Evolutionary conservation across 495 filamentous ascomycete species (phyloP).

Genomic region (Entonaema liquescens): DNA sequence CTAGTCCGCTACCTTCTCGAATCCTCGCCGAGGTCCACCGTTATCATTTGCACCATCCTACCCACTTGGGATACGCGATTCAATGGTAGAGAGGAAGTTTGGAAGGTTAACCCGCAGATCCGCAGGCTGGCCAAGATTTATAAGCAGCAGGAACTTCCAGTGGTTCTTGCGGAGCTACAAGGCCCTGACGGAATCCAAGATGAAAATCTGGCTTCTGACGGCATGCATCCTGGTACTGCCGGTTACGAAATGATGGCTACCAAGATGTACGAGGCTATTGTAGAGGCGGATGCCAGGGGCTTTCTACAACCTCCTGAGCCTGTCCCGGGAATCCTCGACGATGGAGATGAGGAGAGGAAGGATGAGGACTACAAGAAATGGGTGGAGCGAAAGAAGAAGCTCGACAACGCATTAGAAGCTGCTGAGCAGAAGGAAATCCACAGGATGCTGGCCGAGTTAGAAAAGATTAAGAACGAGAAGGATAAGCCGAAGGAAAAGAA

Average conservation of each 20-base stretch:
- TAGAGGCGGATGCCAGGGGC: conserved; percentile 44
- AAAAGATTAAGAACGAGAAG: conserved; percentile 31
- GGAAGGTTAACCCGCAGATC: conserved; percentile 47
- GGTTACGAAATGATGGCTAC: conserved; percentile 52
- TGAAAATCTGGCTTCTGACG: conserved; percentile 44
- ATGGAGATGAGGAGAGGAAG: conserved; percentile 45
- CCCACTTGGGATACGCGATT: conserved; percentile 47
- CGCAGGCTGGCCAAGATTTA: conserved; percentile 48
- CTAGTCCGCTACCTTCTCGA: conserved; percentile 45
- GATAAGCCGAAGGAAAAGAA: conserved; percentile 22
- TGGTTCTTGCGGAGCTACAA: conserved; percentile 48
- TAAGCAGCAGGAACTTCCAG: conserved; percentile 40
- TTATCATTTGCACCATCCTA: conserved; percentile 47
- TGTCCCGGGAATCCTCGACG: conserved; percentile 41
- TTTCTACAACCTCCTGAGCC: conserved; percentile 44
- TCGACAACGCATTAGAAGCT: conserved; percentile 30
- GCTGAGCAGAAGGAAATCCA: conserved; percentile 42
- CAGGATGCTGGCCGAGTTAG: conserved; percentile 46
- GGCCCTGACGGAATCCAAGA: conserved; percentile 46
- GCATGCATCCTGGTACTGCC: conserved; percentile 48
- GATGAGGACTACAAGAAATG: conserved; percentile 39
- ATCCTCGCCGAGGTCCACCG: conserved; percentile 46
- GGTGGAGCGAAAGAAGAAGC: conserved; percentile 27
- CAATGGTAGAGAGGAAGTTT: conserved; percentile 46
- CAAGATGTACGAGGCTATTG: conserved; percentile 45